Percentiles rank a stretch among this genome's conserved stretches.
Conservation (phyloP, 2,329 filamentous ascomycete genomes). For the Elsinoe necatrix region DNA sequence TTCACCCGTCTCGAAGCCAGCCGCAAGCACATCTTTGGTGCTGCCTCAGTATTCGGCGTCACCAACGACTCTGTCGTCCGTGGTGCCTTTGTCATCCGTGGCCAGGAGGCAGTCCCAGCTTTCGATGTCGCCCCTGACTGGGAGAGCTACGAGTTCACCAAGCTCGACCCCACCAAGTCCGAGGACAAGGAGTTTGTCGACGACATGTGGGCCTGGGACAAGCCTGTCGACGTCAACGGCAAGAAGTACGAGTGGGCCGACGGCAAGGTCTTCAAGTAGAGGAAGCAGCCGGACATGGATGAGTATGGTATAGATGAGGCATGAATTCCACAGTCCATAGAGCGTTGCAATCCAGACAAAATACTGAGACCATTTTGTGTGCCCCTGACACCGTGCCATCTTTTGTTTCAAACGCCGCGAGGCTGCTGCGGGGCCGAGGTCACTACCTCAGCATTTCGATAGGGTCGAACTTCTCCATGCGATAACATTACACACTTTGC, state of each 20-base stretch:
- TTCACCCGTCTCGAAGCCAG: slow-evolving; percentile 93
- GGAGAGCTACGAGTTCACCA: slow-evolving; percentile 93
- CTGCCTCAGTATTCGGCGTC: slow-evolving; percentile 76
- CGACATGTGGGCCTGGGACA: slow-evolving; percentile 87
- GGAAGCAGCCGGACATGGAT: not conserved
- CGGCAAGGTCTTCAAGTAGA: slow-evolving; percentile 99
- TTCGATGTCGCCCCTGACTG: slow-evolving; percentile 96
- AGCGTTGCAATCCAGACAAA: not conserved
- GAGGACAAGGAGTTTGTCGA: slow-evolving; percentile 83
- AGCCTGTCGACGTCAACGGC: slow-evolving; percentile 67
- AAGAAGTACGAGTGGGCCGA: slow-evolving; percentile 84
- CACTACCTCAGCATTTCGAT: not conserved
- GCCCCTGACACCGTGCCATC: slow-evolving; percentile 4
- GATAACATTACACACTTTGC: not conserved
- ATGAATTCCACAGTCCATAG: slow-evolving; percentile 10
- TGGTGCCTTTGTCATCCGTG: slow-evolving; percentile 91
- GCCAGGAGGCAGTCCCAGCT: slow-evolving; percentile 73
- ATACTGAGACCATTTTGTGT: not conserved
- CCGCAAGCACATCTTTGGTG: slow-evolving; percentile 96
- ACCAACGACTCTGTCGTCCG: slow-evolving; percentile 84
- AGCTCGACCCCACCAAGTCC: slow-evolving; percentile 81
- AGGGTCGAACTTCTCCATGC: not conserved
- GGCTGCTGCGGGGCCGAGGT: slow-evolving; percentile 7
- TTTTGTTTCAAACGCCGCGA: not conserved
- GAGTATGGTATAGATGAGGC: not conserved